Conservation (phyloP, 345 rosid species). For the Syzygium aqueum region DNA sequence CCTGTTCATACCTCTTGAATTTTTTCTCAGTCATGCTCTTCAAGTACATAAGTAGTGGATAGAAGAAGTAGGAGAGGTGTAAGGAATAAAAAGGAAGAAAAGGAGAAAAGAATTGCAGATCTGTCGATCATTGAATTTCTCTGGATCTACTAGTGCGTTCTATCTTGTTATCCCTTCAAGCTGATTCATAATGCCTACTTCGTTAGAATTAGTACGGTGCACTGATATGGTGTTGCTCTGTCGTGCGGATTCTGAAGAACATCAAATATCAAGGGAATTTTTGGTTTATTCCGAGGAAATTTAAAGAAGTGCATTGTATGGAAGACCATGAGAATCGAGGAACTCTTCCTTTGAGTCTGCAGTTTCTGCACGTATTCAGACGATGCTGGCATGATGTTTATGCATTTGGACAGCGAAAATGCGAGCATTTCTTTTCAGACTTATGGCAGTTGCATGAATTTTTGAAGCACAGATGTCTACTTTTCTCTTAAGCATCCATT, state of each 20-base stretch:
- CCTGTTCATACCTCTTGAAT: neutral
- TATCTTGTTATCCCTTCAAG: neutral
- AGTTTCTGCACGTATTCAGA: neutral
- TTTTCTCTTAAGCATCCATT: neutral
- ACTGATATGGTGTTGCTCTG: neutral
- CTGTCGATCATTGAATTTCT: neutral
- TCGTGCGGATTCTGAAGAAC: neutral
- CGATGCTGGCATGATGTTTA: neutral
- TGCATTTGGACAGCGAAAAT: neutral
- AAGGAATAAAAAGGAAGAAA: neutral
- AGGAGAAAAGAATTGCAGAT: neutral
- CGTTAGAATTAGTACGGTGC: neutral
- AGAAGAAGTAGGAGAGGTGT: neutral
- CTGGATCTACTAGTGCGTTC: neutral
- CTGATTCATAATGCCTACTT: neutral
- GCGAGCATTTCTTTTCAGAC: neutral
- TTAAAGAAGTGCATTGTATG: neutral
- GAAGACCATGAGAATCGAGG: neutral
- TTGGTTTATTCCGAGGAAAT: neutral
- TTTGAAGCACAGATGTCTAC: neutral
- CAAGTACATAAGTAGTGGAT: neutral
- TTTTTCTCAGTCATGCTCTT: neutral
- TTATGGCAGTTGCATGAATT: neutral
- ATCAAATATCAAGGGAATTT: neutral
- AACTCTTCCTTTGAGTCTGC: neutral